phyloP scores from a whole-genome alignment of 805 yeast species.

The Cyberlindnera xishuangbannaensis region DNA sequence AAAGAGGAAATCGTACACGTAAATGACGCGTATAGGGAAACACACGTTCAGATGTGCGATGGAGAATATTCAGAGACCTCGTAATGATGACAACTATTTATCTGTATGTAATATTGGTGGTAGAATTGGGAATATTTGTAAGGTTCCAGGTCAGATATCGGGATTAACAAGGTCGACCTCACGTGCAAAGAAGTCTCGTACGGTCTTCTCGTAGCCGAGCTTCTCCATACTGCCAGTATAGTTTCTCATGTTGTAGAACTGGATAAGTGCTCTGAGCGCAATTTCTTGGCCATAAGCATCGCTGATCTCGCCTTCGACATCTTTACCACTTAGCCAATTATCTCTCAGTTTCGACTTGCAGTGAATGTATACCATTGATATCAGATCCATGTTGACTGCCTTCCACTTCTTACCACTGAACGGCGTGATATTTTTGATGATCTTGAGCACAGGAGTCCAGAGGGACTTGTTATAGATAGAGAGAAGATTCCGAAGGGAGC shows the following conservation, averaged over 20 bases:
- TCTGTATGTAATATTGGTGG: no score
- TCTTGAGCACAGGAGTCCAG: constrained; percentile 64
- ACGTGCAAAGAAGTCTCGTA: constrained; percentile 36
- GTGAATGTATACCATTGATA: constrained; percentile 78
- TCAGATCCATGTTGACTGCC: constrained; percentile 85
- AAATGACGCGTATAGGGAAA: neutral
- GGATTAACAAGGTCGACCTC: constrained; percentile 29
- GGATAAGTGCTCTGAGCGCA: constrained; percentile 72
- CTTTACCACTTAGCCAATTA: constrained; percentile 83
- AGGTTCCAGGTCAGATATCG: neutral
- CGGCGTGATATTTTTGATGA: constrained; percentile 76
- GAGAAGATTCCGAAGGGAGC: constrained; percentile 49
- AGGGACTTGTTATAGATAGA: constrained; percentile 56
- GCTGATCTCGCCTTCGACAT: constrained; percentile 65
- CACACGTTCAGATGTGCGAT: neutral
- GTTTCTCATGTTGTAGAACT: constrained; percentile 62
- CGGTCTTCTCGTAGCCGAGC: constrained; percentile 47
- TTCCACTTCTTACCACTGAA: constrained; percentile 95
- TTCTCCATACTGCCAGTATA: constrained; percentile 47
- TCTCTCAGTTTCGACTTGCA: constrained; percentile 69
- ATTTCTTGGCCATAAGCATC: constrained; percentile 82
- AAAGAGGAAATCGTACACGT: constrained; percentile 1
- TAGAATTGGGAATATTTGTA: neutral
- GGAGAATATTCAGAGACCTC: neutral
- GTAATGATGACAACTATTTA: no score